Percentiles rank a stretch among this genome's conserved stretches.
Conservation (phyloP, 768 basidiomycete species). For the Phlebiopsis gigantea region DNA sequence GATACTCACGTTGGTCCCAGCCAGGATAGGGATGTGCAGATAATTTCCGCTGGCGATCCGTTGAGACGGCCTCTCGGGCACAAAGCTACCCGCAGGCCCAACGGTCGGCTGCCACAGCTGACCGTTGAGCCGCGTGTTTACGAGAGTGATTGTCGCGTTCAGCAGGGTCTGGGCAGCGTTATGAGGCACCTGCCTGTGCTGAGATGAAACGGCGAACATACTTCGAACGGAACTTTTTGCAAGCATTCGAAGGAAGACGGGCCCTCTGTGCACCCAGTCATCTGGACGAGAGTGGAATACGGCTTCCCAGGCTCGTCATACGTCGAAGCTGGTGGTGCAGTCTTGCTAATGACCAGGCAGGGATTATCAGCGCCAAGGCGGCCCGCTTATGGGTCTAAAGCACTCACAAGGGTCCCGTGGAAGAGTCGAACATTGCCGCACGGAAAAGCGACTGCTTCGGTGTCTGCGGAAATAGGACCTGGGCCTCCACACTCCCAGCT, state of each 20-base stretch:
- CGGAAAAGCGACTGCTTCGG: conserved; percentile 36
- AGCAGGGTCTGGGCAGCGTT: conserved; percentile 38
- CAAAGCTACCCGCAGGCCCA: conserved; percentile 45
- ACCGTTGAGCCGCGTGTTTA: conserved; percentile 36
- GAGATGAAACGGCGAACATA: conserved; percentile 26
- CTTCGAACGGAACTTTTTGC: conserved; percentile 26
- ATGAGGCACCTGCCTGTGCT: conserved; percentile 25
- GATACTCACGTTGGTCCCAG: conserved; percentile 47
- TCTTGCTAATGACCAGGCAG: conserved; percentile 39
- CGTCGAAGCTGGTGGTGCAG: conserved; percentile 19
- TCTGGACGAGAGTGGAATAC: conserved; percentile 17
- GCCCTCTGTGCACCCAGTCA: conserved; percentile 19
- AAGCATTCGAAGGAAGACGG: conserved; percentile 22
- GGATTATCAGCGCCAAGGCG: background rate
- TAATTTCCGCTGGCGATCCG: conserved; percentile 44
- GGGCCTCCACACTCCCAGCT: conserved; percentile 44
- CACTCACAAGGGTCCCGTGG: conserved; percentile 49
- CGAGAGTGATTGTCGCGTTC: conserved; percentile 43
- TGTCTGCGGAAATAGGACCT: conserved; percentile 38
- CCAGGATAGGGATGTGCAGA: conserved; percentile 47
- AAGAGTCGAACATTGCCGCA: conserved; percentile 48
- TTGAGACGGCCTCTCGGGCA: conserved; percentile 39
- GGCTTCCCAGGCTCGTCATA: conserved; percentile 26
- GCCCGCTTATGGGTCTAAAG: background rate
- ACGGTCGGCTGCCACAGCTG: conserved; percentile 57